A percentile compares a stretch with the other conserved stretches of the same genome.
Conservation (phyloP, 2,329 filamentous ascomycete species). For the Ceratocystis lukuohia region DNA sequence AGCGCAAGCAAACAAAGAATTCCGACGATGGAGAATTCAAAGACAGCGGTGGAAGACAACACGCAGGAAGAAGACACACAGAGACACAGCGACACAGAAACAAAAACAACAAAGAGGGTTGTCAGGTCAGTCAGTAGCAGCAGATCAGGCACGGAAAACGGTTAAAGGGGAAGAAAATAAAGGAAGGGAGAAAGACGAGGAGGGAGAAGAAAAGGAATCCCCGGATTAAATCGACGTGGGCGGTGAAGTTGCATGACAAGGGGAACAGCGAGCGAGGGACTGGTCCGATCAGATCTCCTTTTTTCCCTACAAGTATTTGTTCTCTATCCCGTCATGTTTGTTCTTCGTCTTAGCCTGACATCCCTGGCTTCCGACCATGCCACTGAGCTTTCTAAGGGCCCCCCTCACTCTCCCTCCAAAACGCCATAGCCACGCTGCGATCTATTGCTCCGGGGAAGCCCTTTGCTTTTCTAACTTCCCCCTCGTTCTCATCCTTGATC, state of each 20-base stretch:
- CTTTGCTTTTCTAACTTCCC: too few relatives aligned
- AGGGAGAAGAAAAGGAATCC: not conserved
- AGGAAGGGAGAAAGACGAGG: not conserved
- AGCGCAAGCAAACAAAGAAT: not conserved
- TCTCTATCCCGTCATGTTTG: too few relatives aligned
- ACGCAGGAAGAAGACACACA: not conserved
- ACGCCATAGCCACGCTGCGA: not conserved
- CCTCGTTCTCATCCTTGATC: not conserved
- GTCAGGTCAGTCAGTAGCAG: not conserved
- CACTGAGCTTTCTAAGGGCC: not conserved
- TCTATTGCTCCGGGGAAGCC: not conserved
- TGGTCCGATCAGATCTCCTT: too few relatives aligned
- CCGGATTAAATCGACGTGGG: conserved; percentile 4
- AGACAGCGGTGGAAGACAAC: not conserved
- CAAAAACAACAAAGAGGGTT: not conserved
- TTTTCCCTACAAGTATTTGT: too few relatives aligned
- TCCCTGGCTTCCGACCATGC: not conserved
- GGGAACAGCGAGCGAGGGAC: not conserved
- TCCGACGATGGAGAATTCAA: not conserved
- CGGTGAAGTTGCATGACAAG: conserved; percentile 10
- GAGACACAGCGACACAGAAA: not conserved
- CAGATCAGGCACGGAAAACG: not conserved
- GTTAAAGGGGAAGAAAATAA: not conserved
- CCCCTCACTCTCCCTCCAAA: not conserved
- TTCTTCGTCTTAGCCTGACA: too few relatives aligned